Evolutionary conservation across 192 early-diverging fungal genomes (phyloP), one percentile per base, ranked within the genome.

Genomic region (Rhizophagus clarus): DNA sequence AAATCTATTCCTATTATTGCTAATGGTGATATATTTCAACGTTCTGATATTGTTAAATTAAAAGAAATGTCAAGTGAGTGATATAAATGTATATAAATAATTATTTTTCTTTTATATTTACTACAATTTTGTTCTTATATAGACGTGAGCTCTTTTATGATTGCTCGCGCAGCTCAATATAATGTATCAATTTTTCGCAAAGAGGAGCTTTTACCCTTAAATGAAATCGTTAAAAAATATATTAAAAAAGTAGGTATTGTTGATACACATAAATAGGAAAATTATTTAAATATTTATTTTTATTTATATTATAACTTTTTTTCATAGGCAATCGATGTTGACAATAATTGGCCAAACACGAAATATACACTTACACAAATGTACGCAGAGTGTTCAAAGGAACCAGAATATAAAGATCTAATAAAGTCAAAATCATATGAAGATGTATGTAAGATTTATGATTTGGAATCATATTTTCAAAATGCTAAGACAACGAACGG

Each of bases 281-380:
- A 40, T 40, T 40, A 40, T 40, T 40, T 40, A 40, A 40, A 34
- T 40, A 7, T 7, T 37, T 37, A 40, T 40, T 40, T 40, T 40
- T 40, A 40, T 9, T 40, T 40, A 40, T 7, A 40, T 8, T 32
- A 40, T 37, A 8, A 60, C 4, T 68, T 76, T 47, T 37, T 11
- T 24, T 28, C 0, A 28, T 79, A 91, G 89, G 85, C 92, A 37
- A 82, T 97, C 29, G 82, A 86, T 32, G 87, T 89, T 20, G 87
- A 94, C 70, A 97, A 96, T 82, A 79, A 88, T 9, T 96, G 88
- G 82, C 83, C 90, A 63, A 98, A 97, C 87, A 91, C 94, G 80
- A 99, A 99, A 86, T 99, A 98, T 87, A 90, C 91, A 2, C 74
- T 97, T 31, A 81, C 98, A 88, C 91, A 94, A 73, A 97, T 99